Evolutionary conservation across 1,284 basidiomycete species (phyloP).

Genomic region (Papiliotrema terrestris): DNA sequence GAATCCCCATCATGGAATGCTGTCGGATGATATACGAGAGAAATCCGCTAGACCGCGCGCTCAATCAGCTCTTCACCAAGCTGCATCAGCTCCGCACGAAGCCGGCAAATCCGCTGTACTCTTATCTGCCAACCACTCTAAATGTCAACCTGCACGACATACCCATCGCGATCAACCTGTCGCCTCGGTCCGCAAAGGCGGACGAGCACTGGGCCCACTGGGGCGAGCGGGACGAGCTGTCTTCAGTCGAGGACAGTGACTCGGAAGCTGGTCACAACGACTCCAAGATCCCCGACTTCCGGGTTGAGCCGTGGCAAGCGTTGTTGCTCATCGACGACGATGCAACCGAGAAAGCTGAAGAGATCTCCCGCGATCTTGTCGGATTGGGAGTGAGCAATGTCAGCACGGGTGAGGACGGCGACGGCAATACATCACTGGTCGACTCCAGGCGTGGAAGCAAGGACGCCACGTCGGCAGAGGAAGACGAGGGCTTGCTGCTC

Average conservation of each 20-base stretch:
- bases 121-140: conserved; percentile 58
- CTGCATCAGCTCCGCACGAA: conserved; percentile 49
- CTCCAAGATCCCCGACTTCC: conserved; percentile 28
- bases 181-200: conserved; percentile 58
- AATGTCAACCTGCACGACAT: conserved; percentile 70
- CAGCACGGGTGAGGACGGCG: conserved; percentile 11
- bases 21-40: conserved; percentile 50
- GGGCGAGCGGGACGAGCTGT: conserved; percentile 53
- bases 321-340: conserved; percentile 61
- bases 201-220: conserved; percentile 58
- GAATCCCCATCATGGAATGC: conserved; percentile 31
- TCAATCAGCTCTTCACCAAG: conserved; percentile 62
- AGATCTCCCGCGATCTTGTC: conserved; percentile 21
- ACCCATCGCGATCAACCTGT: conserved; percentile 74
- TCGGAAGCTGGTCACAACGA: conserved; percentile 57
- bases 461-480: conserved; percentile 49
- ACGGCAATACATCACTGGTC: background rate
- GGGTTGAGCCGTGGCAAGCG: conserved; percentile 86
- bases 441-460: conserved; percentile 23
- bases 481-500: conserved; percentile 56
- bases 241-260: conserved; percentile 48
- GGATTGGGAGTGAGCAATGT: conserved; percentile 17
- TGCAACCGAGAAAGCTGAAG: conserved; percentile 14
- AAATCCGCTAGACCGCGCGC: conserved; percentile 68
- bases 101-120: conserved; percentile 59